Evolutionary conservation across 140 eudicot genomes (phyloP).

Genomic region (Oenanthe javanica): DNA sequence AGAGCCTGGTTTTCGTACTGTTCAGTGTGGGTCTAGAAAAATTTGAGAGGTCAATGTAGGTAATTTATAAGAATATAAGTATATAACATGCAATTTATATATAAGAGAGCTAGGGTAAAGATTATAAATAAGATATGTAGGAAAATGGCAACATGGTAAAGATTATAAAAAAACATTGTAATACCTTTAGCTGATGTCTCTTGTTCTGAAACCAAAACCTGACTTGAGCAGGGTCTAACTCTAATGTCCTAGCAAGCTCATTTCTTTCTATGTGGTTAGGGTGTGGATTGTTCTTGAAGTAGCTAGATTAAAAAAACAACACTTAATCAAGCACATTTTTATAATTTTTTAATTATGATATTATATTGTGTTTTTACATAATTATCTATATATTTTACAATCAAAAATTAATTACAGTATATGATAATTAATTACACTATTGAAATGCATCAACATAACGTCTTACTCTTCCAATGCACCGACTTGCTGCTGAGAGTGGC

Average conservation of each 20-base stretch:
- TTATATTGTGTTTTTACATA: too few species aligned
- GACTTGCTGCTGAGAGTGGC: not conserved
- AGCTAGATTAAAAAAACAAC: constrained; percentile 15
- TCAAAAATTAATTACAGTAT: too few species aligned
- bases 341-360: too few species aligned
- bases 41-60: not conserved
- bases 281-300: constrained; percentile 68
- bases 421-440: too few species aligned
- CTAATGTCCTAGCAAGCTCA: constrained; percentile 28
- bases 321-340: not conserved
- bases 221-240: not conserved
- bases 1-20: not conserved
- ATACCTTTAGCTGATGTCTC: constrained; percentile 35
- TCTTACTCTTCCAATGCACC: not conserved
- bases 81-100: too few species aligned
- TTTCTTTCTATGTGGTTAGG: constrained; percentile 73
- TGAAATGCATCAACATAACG: too few species aligned
- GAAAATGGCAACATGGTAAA: not conserved
- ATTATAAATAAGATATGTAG: too few species aligned
- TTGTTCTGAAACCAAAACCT: not conserved
- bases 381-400: too few species aligned
- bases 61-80: too few species aligned
- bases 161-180: not conserved
- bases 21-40: not conserved
- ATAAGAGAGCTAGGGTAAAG: too few species aligned